phyloP scores from a whole-genome alignment of 1,139 yeast species.

The Blastobotrys persicus region DNA sequence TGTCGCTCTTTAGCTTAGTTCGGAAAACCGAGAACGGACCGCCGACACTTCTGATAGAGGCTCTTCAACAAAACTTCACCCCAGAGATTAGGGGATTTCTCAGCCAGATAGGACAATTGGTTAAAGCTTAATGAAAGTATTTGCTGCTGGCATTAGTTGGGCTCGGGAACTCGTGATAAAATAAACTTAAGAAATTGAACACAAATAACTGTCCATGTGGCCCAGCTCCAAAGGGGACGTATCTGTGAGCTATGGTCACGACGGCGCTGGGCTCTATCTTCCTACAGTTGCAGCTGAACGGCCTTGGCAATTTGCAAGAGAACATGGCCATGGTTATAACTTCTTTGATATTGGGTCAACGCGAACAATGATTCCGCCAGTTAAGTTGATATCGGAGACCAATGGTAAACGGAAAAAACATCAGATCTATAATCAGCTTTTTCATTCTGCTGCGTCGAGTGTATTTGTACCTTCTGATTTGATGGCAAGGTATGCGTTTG shows the following conservation, averaged over 20 bases:
- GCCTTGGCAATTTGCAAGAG: conserved; percentile 28
- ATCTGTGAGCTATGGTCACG: conserved; percentile 26
- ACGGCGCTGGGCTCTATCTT: conserved; percentile 25
- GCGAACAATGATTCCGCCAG: conserved; percentile 16
- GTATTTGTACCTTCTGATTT: conserved; percentile 18
- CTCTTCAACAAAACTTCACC: too few relatives aligned
- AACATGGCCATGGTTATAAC: conserved; percentile 24
- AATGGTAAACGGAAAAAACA: conserved; percentile 4
- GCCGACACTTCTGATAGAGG: too few relatives aligned
- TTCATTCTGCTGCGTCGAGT: conserved; percentile 15
- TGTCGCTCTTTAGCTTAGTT: too few relatives aligned
- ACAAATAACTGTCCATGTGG: conserved; percentile 18
- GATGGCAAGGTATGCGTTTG: conserved; percentile 16
- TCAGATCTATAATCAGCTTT: background rate
- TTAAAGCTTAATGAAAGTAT: background rate
- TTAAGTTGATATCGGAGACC: conserved; percentile 2
- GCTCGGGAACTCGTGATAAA: background rate
- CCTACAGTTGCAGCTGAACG: conserved; percentile 20
- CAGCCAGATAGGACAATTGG: background rate
- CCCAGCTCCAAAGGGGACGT: conserved; percentile 20
- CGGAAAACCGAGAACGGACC: too few relatives aligned
- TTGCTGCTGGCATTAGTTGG: background rate
- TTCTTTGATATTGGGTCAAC: conserved; percentile 18
- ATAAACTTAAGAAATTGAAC: background rate
- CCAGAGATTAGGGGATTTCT: too few relatives aligned